Percentiles rank a stretch among this genome's conserved stretches.
Conservation (phyloP, 1,284 basidiomycete genomes). For the Ustilago trichophora region DNA sequence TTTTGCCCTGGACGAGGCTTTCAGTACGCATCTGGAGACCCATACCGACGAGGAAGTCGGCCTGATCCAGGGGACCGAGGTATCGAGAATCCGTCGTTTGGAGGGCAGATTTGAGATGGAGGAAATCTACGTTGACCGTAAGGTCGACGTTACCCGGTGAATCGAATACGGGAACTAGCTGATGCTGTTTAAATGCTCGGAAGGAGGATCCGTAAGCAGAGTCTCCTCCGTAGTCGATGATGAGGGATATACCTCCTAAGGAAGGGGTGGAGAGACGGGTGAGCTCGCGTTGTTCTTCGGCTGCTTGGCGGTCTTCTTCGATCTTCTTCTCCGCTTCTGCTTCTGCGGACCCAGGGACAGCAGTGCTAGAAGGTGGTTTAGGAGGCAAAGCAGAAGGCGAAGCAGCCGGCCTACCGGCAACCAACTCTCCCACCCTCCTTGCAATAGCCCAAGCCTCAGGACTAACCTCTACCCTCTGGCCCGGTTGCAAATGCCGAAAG, state of each 20-base stretch:
- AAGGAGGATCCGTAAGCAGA: constrained; percentile 79
- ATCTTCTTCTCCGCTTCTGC: constrained; percentile 24
- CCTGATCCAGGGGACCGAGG: constrained; percentile 77
- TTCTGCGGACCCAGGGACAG: neutral
- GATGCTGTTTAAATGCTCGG: constrained; percentile 89
- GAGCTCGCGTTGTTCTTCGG: no score
- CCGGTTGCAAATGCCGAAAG: constrained; percentile 51
- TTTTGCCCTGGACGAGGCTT: constrained; percentile 71
- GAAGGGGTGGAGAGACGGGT: constrained; percentile 31
- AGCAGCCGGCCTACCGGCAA: constrained; percentile 50
- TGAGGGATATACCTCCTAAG: constrained; percentile 78
- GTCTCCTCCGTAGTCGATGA: constrained; percentile 90
- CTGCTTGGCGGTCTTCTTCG: constrained; percentile 1
- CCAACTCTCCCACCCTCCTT: constrained; percentile 55
- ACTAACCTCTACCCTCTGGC: constrained; percentile 61
- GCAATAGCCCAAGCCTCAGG: constrained; percentile 62
- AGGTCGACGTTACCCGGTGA: constrained; percentile 87
- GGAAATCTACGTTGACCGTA: constrained; percentile 95
- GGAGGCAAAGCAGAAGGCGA: neutral
- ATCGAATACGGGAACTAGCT: constrained; percentile 84
- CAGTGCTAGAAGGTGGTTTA: neutral
- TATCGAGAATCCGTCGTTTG: constrained; percentile 66
- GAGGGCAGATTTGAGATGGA: constrained; percentile 82
- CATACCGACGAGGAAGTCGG: constrained; percentile 72
- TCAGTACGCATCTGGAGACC: constrained; percentile 75